phyloP scores from a whole-genome alignment of 169 alveolate genomes.

The Cyclospora cayetanensis region DNA sequence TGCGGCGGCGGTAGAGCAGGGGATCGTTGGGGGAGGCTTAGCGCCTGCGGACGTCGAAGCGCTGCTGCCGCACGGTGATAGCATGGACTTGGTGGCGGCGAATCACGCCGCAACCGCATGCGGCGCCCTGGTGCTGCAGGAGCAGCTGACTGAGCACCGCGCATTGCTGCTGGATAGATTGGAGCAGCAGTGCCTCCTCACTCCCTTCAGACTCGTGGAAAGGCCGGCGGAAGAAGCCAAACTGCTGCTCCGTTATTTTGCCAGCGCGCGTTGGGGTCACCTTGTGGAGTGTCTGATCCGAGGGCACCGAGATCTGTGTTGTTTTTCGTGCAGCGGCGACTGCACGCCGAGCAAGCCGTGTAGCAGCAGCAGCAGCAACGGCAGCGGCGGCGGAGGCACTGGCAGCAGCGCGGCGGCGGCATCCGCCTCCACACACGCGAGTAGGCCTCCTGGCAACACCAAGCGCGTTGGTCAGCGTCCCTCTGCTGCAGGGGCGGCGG shows the following conservation, averaged over 20 bases:
- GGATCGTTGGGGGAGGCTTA: too few relatives aligned
- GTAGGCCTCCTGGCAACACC: not conserved
- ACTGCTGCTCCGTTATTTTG: constrained; percentile 20
- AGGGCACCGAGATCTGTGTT: constrained; percentile 41
- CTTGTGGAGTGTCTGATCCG: not conserved
- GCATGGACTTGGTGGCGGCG: not conserved
- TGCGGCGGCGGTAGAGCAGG: not conserved
- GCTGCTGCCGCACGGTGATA: not conserved
- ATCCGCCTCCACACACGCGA: not conserved
- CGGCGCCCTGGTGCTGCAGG: constrained; percentile 29
- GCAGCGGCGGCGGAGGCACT: not conserved
- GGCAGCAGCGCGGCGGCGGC: not conserved
- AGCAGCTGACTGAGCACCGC: not conserved
- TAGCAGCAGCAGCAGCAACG: constrained; percentile 3
- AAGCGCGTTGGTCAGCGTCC: not conserved
- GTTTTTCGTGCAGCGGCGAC: constrained; percentile 1
- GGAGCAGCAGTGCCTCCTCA: not conserved
- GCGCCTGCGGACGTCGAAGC: not conserved
- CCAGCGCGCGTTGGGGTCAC: constrained; percentile 20
- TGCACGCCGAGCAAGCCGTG: not conserved
- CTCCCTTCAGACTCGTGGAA: not conserved
- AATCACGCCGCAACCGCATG: constrained; percentile 12
- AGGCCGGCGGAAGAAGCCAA: not conserved
- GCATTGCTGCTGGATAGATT: constrained; percentile 34
- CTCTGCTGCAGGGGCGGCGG: not conserved